phyloP scores from a whole-genome alignment of 768 basidiomycete genomes.

The Solioccasus polychromus region DNA sequence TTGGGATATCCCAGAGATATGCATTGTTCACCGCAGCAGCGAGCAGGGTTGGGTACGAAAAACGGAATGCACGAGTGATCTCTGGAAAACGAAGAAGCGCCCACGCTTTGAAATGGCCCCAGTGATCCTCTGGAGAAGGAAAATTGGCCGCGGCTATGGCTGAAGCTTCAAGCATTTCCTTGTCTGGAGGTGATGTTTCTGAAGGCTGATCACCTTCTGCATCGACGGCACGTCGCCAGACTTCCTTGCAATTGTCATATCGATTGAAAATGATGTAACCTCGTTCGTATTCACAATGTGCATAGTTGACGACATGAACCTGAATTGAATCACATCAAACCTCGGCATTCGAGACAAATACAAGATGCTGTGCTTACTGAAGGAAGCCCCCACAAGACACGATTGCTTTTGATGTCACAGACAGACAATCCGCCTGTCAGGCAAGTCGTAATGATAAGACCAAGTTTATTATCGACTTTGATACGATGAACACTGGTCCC shows the following conservation, averaged over 20 bases:
- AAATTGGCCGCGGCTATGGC: constrained; percentile 16
- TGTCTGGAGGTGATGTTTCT: constrained; percentile 33
- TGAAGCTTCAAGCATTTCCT: constrained; percentile 24
- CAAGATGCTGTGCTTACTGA: constrained; percentile 35
- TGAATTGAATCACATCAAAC: constrained; percentile 5
- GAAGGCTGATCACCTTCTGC: constrained; percentile 24
- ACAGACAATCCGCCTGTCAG: constrained; percentile 56
- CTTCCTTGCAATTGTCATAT: constrained; percentile 54
- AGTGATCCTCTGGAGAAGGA: constrained; percentile 10
- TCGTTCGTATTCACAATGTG: constrained; percentile 71
- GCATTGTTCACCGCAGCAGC: constrained; percentile 44
- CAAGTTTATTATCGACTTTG: constrained; percentile 66
- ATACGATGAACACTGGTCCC: constrained; percentile 60
- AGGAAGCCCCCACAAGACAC: constrained; percentile 62
- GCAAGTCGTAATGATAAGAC: constrained; percentile 59
- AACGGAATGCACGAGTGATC: constrained; percentile 52
- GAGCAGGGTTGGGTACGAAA: constrained; percentile 65
- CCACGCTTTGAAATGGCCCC: constrained; percentile 64
- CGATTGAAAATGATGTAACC: constrained; percentile 76
- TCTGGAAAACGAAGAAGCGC: constrained; percentile 50
- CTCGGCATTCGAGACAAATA: background rate
- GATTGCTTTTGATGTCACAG: constrained; percentile 46
- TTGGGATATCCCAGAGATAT: constrained; percentile 62
- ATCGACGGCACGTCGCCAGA: constrained; percentile 56
- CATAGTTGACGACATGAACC: constrained; percentile 32